Percentiles rank a stretch among this genome's conserved stretches.
These are phyloP conservation scores for Ceratocystiopsis minuta DNA, from an alignment of 2,329 filamentous ascomycete genomes.

Conservation along the genomic window DNA sequence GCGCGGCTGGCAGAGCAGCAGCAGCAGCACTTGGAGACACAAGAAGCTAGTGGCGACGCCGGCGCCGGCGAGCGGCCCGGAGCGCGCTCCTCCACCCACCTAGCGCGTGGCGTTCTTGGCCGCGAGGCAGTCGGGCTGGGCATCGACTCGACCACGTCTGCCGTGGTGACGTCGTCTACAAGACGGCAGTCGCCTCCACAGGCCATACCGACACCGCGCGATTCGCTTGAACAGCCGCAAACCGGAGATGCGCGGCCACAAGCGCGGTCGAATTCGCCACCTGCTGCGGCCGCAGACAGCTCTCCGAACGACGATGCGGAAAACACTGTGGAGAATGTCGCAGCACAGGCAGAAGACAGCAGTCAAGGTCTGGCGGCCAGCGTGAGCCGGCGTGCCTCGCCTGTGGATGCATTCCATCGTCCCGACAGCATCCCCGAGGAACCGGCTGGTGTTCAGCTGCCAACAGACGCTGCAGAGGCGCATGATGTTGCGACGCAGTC, in stretches of 20 bases:
- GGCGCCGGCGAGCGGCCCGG: neutral
- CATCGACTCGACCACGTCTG: slow-evolving; percentile 32
- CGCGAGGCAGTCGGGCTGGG: slow-evolving; percentile 39
- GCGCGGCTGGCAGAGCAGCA: slow-evolving; percentile 43
- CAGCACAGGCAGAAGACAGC: too few species aligned
- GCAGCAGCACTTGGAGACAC: slow-evolving; percentile 27
- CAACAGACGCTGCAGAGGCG: slow-evolving; percentile 1
- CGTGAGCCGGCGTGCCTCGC: slow-evolving; percentile 5
- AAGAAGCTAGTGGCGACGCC: slow-evolving; percentile 21
- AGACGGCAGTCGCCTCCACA: slow-evolving; percentile 19
- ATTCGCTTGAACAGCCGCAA: slow-evolving; percentile 1
- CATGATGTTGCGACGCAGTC: slow-evolving; percentile 3
- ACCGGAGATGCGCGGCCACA: slow-evolving; percentile 1
- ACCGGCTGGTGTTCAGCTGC: slow-evolving; percentile 4
- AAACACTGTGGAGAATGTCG: neutral
- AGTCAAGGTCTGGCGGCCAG: too few species aligned
- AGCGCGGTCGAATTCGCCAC: too few species aligned
- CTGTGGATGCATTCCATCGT: slow-evolving; percentile 24
- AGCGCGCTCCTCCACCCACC: slow-evolving; percentile 18
- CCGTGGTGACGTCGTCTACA: slow-evolving; percentile 37
- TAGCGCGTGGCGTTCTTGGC: slow-evolving; percentile 42
- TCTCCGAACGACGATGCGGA: neutral
- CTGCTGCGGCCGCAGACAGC: neutral
- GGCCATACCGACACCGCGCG: neutral
- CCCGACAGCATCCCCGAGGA: slow-evolving; percentile 28